Conservation (phyloP, 1,284 basidiomycete species). For the Athelia psychrophila region DNA sequence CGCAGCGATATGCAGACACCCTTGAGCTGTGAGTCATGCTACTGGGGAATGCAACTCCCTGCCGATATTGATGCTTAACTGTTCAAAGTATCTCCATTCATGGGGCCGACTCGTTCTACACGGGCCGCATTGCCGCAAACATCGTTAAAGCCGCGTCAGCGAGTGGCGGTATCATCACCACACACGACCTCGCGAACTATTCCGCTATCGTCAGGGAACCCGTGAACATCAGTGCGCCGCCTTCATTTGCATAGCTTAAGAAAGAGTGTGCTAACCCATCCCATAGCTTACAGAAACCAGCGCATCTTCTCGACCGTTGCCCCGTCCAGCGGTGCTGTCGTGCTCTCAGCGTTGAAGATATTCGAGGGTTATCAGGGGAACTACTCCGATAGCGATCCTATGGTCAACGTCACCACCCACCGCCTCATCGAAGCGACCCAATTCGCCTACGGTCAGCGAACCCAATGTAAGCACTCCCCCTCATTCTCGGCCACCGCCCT, state of each 20-base stretch:
- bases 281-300: no score
- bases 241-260: conserved; percentile 24
- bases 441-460: conserved; percentile 28
- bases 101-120: conserved; percentile 40
- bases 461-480: conserved; percentile 1
- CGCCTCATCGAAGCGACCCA: conserved; percentile 41
- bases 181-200: conserved; percentile 42
- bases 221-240: conserved; percentile 43
- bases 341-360: conserved; percentile 29
- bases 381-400: conserved; percentile 11
- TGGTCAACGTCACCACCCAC: conserved; percentile 28
- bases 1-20: conserved; percentile 25
- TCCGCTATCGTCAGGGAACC: conserved; percentile 42
- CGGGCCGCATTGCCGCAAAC: conserved; percentile 23
- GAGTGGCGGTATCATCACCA: conserved; percentile 43
- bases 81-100: conserved; percentile 26
- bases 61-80: no score
- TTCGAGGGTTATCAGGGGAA: conserved; percentile 20
- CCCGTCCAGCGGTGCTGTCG: conserved; percentile 43
- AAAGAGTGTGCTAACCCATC: no score
- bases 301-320: conserved; percentile 51
- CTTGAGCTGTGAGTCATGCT: conserved; percentile 14
- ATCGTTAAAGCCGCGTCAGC: conserved; percentile 31
- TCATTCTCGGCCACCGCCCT: background rate
- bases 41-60: background rate